Percentiles rank a stretch among this genome's conserved stretches.
Evolutionary conservation across 2,329 filamentous ascomycete species (phyloP).

Genomic region (Venturia effusa): DNA sequence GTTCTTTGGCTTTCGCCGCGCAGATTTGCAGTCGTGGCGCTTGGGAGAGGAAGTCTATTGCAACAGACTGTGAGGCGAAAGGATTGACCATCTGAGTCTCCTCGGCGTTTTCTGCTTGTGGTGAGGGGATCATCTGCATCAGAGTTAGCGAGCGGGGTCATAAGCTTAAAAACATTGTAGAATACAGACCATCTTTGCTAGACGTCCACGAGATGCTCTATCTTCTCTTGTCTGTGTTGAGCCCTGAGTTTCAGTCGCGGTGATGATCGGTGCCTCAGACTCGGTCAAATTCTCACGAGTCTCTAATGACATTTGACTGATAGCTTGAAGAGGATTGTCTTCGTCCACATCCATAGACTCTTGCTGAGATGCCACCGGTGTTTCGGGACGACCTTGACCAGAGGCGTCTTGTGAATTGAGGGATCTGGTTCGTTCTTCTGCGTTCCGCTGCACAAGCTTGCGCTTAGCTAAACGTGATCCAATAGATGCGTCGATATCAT

Average conservation of each 20-base stretch:
- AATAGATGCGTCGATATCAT: conserved; percentile 20
- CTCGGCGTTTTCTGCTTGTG: background rate
- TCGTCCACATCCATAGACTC: background rate
- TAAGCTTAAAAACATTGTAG: background rate
- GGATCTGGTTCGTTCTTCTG: background rate
- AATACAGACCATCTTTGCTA: background rate
- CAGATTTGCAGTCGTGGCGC: conserved; percentile 13
- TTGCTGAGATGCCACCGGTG: background rate
- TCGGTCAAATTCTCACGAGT: background rate
- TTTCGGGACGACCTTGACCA: background rate
- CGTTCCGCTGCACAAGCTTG: background rate
- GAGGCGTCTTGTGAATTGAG: background rate
- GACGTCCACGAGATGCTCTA: background rate
- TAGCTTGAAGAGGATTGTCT: background rate
- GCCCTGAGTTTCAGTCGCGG: background rate
- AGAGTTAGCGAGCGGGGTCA: background rate
- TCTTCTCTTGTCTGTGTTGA: conserved; percentile 8
- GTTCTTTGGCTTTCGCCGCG: conserved; percentile 13
- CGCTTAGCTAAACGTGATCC: background rate
- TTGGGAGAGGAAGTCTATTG: background rate
- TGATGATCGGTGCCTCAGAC: background rate
- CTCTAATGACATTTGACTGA: background rate
- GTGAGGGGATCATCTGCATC: background rate
- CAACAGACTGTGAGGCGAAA: background rate
- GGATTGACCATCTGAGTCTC: conserved; percentile 2